A percentile compares a stretch with the other conserved stretches of the same genome.
phyloP scores from a whole-genome alignment of 352 stramenopile genomes.

The Pelagophyceae sp. region DNA sequence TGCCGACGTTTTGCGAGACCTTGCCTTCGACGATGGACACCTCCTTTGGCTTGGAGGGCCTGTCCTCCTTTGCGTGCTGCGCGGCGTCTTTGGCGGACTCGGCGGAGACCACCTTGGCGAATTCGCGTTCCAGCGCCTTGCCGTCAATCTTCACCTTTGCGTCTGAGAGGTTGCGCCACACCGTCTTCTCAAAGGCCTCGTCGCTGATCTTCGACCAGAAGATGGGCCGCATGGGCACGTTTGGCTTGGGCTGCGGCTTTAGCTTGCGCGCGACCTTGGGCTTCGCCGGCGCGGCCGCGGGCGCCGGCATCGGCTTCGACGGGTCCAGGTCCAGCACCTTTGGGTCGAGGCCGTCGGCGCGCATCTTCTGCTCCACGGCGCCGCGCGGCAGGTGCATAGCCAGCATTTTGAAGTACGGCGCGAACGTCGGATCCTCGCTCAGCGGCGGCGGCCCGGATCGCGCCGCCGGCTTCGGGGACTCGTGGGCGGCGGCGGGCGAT shows the following conservation, averaged over 20 bases:
- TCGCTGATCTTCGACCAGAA: slow-evolving; percentile 61
- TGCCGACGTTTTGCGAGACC: slow-evolving; percentile 92
- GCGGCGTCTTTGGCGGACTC: slow-evolving; percentile 20
- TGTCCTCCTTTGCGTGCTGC: slow-evolving; percentile 14
- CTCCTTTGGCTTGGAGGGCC: slow-evolving; percentile 28
- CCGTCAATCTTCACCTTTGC: not conserved
- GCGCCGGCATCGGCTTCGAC: not conserved
- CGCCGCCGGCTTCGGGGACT: slow-evolving; percentile 27
- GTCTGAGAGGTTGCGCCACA: not conserved
- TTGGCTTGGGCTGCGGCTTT: slow-evolving; percentile 68
- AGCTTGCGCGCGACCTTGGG: not conserved
- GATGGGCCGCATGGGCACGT: slow-evolving; percentile 66
- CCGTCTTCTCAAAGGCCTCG: not conserved
- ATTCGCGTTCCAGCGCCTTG: not conserved
- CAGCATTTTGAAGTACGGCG: slow-evolving; percentile 90
- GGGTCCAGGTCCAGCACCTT: slow-evolving; percentile 53
- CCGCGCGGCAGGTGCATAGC: slow-evolving; percentile 73
- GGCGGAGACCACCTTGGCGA: slow-evolving; percentile 1
- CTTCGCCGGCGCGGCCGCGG: slow-evolving; percentile 5
- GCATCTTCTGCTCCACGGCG: slow-evolving; percentile 85
- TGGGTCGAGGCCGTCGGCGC: slow-evolving; percentile 57
- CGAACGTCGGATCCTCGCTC: slow-evolving; percentile 78
- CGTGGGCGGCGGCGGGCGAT: slow-evolving; percentile 29
- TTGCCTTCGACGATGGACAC: slow-evolving; percentile 85
- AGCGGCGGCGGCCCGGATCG: slow-evolving; percentile 54